A percentile compares a stretch with the other conserved stretches of the same genome.
Evolutionary conservation across 805 yeast genomes (phyloP).

Genomic region (Nakazawaea ishiwadae): DNA sequence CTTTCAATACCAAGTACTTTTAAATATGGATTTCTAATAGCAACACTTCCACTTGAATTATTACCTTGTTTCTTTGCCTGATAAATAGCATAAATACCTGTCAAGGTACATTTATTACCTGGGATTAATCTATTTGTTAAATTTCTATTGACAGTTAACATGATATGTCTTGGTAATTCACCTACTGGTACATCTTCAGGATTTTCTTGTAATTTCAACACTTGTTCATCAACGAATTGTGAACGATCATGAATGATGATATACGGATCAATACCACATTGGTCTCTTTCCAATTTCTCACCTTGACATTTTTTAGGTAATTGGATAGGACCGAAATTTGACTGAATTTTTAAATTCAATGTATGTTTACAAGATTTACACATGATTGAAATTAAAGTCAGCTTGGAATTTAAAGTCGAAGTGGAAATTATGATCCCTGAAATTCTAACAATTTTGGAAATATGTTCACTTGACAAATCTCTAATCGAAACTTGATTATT

Average conservation of each 20-base stretch:
- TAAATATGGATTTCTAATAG: constrained; percentile 89
- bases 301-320: constrained; percentile 67
- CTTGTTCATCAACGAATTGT: constrained; percentile 91
- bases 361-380: constrained; percentile 88
- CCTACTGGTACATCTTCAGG: constrained; percentile 99
- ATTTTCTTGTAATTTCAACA: constrained; percentile 89
- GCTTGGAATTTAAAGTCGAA: constrained; percentile 82
- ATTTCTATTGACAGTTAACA: constrained; percentile 84
- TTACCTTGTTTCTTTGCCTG: constrained; percentile 61
- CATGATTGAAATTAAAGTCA: constrained; percentile 76
- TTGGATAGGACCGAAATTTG: constrained; percentile 67
- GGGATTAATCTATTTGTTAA: constrained; percentile 90
- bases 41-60: constrained; percentile 51
- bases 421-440: constrained; percentile 93
- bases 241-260: constrained; percentile 92
- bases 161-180: constrained; percentile 93
- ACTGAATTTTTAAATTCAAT: constrained; percentile 50
- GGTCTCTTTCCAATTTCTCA: constrained; percentile 42
- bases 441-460: constrained; percentile 82
- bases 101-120: constrained; percentile 87
- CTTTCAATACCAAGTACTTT: constrained; percentile 83
- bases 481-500: constrained; percentile 73
- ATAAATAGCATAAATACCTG: constrained; percentile 90
- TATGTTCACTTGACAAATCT: constrained; percentile 79
- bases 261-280: constrained; percentile 91